These are phyloP conservation scores for Stentor roeselii DNA, from an alignment of 73 alveolate species.

Conservation along the genomic window DNA sequence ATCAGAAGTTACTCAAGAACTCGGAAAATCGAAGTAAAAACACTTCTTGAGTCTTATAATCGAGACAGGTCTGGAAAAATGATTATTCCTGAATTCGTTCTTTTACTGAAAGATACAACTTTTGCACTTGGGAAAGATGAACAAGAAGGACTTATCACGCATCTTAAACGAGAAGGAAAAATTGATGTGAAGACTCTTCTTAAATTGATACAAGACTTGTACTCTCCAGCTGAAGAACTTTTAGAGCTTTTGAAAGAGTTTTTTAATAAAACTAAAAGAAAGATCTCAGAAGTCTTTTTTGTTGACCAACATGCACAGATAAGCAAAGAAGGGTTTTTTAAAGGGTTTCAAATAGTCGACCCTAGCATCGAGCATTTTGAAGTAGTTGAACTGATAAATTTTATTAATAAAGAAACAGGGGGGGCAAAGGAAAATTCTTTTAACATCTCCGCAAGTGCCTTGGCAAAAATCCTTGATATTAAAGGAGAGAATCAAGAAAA, in stretches of 20 bases:
- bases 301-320: not conserved
- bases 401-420: not conserved
- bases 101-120: not conserved
- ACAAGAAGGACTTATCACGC: not conserved
- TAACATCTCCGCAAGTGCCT: no score
- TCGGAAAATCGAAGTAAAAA: not conserved
- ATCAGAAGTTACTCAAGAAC: not conserved
- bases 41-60: not conserved
- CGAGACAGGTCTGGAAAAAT: slow-evolving; percentile 4
- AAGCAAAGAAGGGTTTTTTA: not conserved
- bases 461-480: no score
- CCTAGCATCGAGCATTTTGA: not conserved
- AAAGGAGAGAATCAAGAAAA: no score
- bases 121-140: not conserved
- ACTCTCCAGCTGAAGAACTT: not conserved
- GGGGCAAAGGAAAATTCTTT: no score
- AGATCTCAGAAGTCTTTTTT: not conserved
- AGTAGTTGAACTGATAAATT: not conserved
- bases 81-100: not conserved
- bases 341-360: not conserved
- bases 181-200: not conserved
- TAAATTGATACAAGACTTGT: not conserved
- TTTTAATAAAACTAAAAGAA: not conserved
- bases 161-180: not conserved
- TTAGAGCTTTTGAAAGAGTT: not conserved